These are phyloP conservation scores for Trametes punicea DNA, from an alignment of 768 basidiomycete genomes.

Conservation along the genomic window DNA sequence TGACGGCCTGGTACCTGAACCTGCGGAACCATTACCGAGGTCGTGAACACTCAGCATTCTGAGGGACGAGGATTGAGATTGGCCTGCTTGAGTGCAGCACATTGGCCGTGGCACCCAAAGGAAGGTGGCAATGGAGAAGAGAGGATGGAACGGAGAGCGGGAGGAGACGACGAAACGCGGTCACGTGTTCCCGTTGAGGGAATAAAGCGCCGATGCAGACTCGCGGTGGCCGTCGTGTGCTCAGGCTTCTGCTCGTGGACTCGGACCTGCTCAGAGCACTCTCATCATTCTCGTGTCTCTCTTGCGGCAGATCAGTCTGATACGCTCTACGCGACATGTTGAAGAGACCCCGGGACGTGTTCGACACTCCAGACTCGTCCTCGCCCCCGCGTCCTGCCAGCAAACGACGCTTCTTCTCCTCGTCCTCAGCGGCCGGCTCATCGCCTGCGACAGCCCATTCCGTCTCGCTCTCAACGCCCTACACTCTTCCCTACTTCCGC, in stretches of 20 bases:
- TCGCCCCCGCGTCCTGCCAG: constrained; percentile 26
- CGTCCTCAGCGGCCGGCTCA: constrained; percentile 19
- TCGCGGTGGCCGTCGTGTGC: neutral
- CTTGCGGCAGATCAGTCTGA: neutral
- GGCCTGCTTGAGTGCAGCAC: too few species aligned
- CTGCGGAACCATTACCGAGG: too few species aligned
- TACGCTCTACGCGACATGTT: constrained; percentile 3
- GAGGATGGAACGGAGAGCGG: neutral
- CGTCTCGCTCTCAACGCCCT: constrained; percentile 28
- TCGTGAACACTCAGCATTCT: too few species aligned
- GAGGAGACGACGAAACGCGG: too few species aligned
- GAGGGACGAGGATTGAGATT: too few species aligned
- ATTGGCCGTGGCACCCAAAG: too few species aligned
- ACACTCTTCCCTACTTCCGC: constrained; percentile 25
- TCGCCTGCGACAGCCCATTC: constrained; percentile 6
- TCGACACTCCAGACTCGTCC: constrained; percentile 27
- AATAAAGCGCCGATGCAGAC: neutral
- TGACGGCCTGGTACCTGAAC: too few species aligned
- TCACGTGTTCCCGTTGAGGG: constrained; percentile 13
- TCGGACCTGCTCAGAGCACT: neutral
- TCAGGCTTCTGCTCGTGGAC: neutral
- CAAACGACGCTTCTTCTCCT: constrained; percentile 28
- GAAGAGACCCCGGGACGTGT: constrained; percentile 32
- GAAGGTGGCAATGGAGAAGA: neutral
- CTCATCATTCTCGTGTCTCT: neutral